A percentile compares a stretch with the other conserved stretches of the same genome.
Evolutionary conservation across 2,329 filamentous ascomycete genomes (phyloP).

Genomic region (Corynespora cassiicola): DNA sequence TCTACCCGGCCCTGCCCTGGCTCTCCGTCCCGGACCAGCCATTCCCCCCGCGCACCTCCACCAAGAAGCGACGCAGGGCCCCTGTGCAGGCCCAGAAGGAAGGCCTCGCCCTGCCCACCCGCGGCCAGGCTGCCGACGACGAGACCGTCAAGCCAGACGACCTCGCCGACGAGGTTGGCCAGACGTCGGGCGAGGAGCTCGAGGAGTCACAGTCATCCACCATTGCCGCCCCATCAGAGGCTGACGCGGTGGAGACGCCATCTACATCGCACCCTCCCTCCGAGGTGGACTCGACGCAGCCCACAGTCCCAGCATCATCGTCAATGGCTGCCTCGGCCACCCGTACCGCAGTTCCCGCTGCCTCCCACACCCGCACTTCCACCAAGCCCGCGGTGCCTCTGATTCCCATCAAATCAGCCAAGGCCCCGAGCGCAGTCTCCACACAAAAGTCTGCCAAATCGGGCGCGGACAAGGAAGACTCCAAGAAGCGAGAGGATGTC

Average conservation of each 20-base stretch:
- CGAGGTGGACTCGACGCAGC: constrained; percentile 61
- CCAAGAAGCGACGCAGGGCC: constrained; percentile 50
- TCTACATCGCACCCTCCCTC: constrained; percentile 65
- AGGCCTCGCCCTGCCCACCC: constrained; percentile 59
- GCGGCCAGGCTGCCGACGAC: constrained; percentile 41
- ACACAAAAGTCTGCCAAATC: constrained; percentile 45
- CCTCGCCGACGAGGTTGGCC: constrained; percentile 21
- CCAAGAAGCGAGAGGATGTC: constrained; percentile 17
- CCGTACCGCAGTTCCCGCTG: constrained; percentile 35
- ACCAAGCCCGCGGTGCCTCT: constrained; percentile 60
- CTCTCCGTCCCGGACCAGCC: constrained; percentile 61
- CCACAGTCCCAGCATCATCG: constrained; percentile 64
- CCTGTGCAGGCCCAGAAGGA: constrained; percentile 46
- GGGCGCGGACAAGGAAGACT: constrained; percentile 22
- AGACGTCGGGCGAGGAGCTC: constrained; percentile 50
- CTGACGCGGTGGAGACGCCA: constrained; percentile 62
- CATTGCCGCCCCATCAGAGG: constrained; percentile 52
- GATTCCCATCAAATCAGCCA: constrained; percentile 55
- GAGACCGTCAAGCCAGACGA: constrained; percentile 15
- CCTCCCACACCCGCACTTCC: constrained; percentile 49
- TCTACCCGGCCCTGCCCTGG: constrained; percentile 64
- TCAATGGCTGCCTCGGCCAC: constrained; percentile 45
- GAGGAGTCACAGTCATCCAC: constrained; percentile 52
- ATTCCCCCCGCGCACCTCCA: constrained; percentile 60
- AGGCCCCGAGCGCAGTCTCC: constrained; percentile 39